phyloP scores from a whole-genome alignment of 2,329 filamentous ascomycete genomes.

The Stagonosporopsis chrysanthemi region DNA sequence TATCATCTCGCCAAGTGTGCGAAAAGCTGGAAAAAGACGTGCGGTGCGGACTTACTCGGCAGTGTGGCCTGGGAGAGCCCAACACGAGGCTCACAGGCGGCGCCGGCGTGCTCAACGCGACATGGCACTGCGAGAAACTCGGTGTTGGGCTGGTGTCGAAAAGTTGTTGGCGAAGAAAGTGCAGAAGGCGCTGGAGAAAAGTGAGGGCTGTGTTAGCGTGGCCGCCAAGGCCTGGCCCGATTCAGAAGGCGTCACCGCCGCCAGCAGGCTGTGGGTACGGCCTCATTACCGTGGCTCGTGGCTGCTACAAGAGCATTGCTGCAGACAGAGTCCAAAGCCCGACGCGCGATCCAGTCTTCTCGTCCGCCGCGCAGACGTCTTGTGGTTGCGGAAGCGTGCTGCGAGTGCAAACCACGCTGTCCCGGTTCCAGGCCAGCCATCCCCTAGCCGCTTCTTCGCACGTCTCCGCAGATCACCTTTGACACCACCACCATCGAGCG shows the following conservation, averaged over 20 bases:
- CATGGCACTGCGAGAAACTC: slow-evolving; percentile 7
- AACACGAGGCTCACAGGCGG: slow-evolving; percentile 2
- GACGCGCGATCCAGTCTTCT: neutral
- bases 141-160: slow-evolving; percentile 20
- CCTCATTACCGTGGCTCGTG: neutral
- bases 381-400: neutral
- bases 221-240: slow-evolving; percentile 10
- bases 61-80: neutral
- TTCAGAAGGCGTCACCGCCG: slow-evolving; percentile 4
- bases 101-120: slow-evolving; percentile 10
- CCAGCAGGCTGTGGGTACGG: slow-evolving; percentile 1
- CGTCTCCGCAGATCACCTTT: slow-evolving; percentile 22
- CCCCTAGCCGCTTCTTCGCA: slow-evolving; percentile 1
- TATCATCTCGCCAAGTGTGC: slow-evolving; percentile 72
- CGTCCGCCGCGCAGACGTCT: neutral
- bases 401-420: slow-evolving; percentile 8
- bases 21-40: slow-evolving; percentile 21
- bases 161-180: slow-evolving; percentile 18
- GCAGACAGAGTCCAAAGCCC: neutral
- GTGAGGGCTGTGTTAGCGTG: slow-evolving; percentile 27
- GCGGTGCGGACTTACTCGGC: slow-evolving; percentile 32
- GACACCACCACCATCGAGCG: slow-evolving; percentile 21
- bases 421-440: neutral
- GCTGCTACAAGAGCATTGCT: neutral
- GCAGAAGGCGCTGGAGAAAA: slow-evolving; percentile 30